Evolutionary conservation across 768 basidiomycete species (phyloP).

Genomic region (Mycena pura): DNA sequence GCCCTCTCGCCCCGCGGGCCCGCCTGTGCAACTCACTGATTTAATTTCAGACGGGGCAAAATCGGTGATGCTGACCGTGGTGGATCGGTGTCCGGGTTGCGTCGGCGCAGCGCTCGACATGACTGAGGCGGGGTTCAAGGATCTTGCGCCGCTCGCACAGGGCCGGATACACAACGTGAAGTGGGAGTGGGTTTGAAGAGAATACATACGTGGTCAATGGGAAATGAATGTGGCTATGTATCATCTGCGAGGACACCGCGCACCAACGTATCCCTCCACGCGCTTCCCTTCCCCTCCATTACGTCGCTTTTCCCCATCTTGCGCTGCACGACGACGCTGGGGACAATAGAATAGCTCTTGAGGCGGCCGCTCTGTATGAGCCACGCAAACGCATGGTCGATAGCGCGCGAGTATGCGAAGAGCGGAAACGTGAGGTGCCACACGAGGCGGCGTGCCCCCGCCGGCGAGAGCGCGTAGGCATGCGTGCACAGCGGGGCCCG

Average conservation of each 20-base stretch:
- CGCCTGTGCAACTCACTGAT: not conserved
- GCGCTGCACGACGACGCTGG: slow-evolving; percentile 70
- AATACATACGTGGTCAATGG: too few species aligned
- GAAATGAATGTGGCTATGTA: too few species aligned
- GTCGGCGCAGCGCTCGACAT: slow-evolving; percentile 12
- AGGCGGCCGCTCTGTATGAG: slow-evolving; percentile 62
- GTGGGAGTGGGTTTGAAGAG: too few species aligned
- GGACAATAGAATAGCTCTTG: slow-evolving; percentile 68
- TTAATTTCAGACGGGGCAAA: not conserved
- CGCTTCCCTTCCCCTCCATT: slow-evolving; percentile 54
- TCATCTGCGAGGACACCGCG: slow-evolving; percentile 60
- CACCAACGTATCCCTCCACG: slow-evolving; percentile 59
- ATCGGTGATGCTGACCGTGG: slow-evolving; percentile 9
- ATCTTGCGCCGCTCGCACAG: not conserved
- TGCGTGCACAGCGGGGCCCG: slow-evolving; percentile 73
- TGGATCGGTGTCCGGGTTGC: slow-evolving; percentile 19
- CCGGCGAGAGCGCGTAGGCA: slow-evolving; percentile 66
- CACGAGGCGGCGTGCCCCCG: slow-evolving; percentile 67
- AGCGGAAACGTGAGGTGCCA: slow-evolving; percentile 64
- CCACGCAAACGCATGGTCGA: slow-evolving; percentile 79
- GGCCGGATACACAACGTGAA: not conserved
- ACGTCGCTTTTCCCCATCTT: slow-evolving; percentile 68
- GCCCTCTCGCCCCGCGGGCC: not conserved
- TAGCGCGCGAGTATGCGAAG: slow-evolving; percentile 79
- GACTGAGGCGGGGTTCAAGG: slow-evolving; percentile 11